Base-by-base conservation (phyloP, 140 eudicot species). In the Bidens hawaiensis region DNA sequence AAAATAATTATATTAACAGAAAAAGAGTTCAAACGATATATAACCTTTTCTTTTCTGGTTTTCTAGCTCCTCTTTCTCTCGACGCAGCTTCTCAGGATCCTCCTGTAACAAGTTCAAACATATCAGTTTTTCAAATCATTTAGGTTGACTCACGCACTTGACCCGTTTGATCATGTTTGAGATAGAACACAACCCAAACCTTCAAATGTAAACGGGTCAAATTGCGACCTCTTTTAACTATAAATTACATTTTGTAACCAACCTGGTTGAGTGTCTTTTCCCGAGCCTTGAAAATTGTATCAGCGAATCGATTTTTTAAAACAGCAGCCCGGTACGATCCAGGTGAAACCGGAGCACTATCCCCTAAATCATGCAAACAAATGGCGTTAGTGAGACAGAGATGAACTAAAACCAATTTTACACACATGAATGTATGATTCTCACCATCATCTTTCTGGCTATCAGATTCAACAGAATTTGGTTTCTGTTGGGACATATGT, bases 191-290 rank as follows among this genome's bases (percentile, higher is more conserved):
- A n/a, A n/a, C 43, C n/a, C n/a, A n/a, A n/a, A n/a, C n/a, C n/a
- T n/a, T n/a, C n/a, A n/a, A n/a, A n/a, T n/a, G n/a, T n/a, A n/a
- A n/a, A n/a, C n/a, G n/a, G n/a, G n/a, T n/a, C n/a, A n/a, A n/a
- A n/a, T n/a, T n/a, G n/a, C n/a, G n/a, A n/a, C n/a, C n/a, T n/a
- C n/a, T n/a, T n/a, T n/a, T n/a, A 9, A n/a, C 12, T 36, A 10
- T 36, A 56, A 18, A 43, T 26, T 48, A 12, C 17, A 6, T 65
- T 6, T 52, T 4, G 4, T 57, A 59, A 66, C 80, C 36, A 41
- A 87, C 95, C 95, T 87, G 79, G 28, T 24, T 62, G 21, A 84
- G 86, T 4, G 97, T 83, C 81, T 85, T 86, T 68, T 89, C 97
- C 31, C 78, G 88, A 28, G 97, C 97, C 71, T 89, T 89, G 28